These are phyloP conservation scores for Phytophthora constricta DNA, from an alignment of 352 stramenopile genomes.

Conservation along the genomic window DNA sequence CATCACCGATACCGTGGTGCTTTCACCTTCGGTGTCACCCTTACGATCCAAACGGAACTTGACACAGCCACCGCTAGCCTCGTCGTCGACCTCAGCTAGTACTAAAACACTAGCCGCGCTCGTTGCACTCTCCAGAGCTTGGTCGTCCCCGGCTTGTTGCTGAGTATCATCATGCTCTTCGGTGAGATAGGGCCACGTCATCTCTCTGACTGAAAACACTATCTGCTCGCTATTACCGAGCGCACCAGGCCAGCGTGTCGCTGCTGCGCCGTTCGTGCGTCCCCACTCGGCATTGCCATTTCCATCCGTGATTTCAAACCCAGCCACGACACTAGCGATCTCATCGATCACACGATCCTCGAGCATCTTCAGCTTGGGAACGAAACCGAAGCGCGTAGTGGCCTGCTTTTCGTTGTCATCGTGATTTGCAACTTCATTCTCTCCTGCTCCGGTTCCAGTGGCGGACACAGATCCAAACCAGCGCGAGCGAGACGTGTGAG, in stretches of 20 bases:
- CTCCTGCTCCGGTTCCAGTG: constrained; percentile 20
- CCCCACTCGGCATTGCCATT: constrained; percentile 26
- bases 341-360: constrained; percentile 80
- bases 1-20: not conserved
- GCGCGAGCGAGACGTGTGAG: constrained; percentile 58
- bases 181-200: constrained; percentile 79
- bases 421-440: constrained; percentile 3
- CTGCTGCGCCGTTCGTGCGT: constrained; percentile 16
- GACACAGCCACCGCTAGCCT: constrained; percentile 62
- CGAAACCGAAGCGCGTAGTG: constrained; percentile 36
- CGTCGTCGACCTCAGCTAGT: constrained; percentile 70
- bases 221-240: constrained; percentile 61
- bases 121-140: constrained; percentile 34
- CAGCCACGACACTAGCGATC: constrained; percentile 66
- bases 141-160: constrained; percentile 30
- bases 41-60: constrained; percentile 77
- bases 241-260: constrained; percentile 31
- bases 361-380: constrained; percentile 63
- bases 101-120: constrained; percentile 62
- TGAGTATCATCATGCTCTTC: constrained; percentile 24
- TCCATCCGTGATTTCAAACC: constrained; percentile 61
- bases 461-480: constrained; percentile 70
- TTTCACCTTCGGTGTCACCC: constrained; percentile 16
- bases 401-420: constrained; percentile 37
- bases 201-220: constrained; percentile 78